A percentile compares a stretch with the other conserved stretches of the same genome.
Evolutionary conservation across 495 filamentous ascomycete species (phyloP).

Genomic region (Neurospora sp.): DNA sequence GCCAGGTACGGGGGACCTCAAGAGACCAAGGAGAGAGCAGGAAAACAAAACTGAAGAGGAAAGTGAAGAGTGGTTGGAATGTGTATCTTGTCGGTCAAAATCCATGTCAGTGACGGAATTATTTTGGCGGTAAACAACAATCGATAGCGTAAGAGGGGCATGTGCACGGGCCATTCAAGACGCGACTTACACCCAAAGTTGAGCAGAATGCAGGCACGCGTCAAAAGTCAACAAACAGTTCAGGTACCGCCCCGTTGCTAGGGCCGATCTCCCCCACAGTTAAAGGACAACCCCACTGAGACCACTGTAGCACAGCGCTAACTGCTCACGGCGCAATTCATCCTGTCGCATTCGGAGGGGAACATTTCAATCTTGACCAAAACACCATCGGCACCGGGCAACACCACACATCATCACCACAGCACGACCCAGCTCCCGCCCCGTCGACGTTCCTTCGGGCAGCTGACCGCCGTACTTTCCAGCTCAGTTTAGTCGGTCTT

Average conservation of each 20-base stretch:
- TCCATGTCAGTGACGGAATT: background rate
- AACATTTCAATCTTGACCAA: background rate
- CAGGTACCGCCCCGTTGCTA: background rate
- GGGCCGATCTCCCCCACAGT: background rate
- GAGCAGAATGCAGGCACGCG: background rate
- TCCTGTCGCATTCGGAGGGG: background rate
- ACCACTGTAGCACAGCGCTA: background rate
- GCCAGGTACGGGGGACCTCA: too few relatives aligned
- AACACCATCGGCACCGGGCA: background rate
- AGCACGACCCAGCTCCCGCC: background rate
- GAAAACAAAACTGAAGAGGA: background rate
- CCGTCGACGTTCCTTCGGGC: background rate
- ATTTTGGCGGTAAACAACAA: slow-evolving; percentile 3
- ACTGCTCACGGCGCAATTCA: background rate
- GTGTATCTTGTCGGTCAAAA: background rate
- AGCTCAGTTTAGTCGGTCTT: background rate
- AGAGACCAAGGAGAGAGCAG: background rate
- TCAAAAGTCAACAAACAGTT: background rate
- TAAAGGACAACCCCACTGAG: background rate
- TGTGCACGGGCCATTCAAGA: background rate
- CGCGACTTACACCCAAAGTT: background rate
- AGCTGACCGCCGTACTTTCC: background rate
- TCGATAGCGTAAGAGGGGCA: background rate
- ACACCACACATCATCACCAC: background rate
- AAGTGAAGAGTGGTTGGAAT: background rate